Evolutionary conservation across 768 basidiomycete genomes (phyloP).

Genomic region (Termitomyces sp.): DNA sequence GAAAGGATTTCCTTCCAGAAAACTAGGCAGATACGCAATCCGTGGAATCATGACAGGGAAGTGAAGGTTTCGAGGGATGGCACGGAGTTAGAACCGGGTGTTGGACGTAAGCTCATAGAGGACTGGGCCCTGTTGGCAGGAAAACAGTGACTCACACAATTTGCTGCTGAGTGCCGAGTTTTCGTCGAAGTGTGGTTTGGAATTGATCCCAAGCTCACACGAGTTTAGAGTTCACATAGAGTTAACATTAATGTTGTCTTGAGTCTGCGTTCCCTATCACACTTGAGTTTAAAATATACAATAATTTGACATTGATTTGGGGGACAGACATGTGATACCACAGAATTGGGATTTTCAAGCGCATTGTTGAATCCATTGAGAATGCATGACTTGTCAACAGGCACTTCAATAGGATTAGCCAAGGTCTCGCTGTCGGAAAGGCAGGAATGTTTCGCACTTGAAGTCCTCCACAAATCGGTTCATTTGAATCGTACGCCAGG

Average conservation of each 20-base stretch:
- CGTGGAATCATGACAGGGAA: slow-evolving; percentile 87
- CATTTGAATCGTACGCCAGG: background rate
- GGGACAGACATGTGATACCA: no score
- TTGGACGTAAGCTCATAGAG: slow-evolving; percentile 64
- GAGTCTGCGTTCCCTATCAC: background rate
- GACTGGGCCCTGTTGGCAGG: slow-evolving; percentile 54
- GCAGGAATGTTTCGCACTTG: background rate
- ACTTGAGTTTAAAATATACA: background rate
- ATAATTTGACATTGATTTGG: background rate
- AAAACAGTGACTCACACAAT: slow-evolving; percentile 3
- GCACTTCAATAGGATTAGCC: background rate
- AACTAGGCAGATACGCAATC: slow-evolving; percentile 80
- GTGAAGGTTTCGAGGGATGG: slow-evolving; percentile 86
- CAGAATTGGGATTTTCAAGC: background rate
- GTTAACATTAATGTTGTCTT: background rate
- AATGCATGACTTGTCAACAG: no score
- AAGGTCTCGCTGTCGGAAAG: background rate
- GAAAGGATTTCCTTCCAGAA: slow-evolving; percentile 69
- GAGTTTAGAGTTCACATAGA: background rate
- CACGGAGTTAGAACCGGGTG: slow-evolving; percentile 83
- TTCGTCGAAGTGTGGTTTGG: slow-evolving; percentile 4
- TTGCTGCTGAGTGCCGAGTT: background rate
- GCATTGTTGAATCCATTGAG: no score
- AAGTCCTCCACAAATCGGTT: background rate
- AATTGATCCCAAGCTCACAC: background rate